Evolutionary conservation across 2,329 filamentous ascomycete genomes (phyloP).

Genomic region (Metarhizium humberi): DNA sequence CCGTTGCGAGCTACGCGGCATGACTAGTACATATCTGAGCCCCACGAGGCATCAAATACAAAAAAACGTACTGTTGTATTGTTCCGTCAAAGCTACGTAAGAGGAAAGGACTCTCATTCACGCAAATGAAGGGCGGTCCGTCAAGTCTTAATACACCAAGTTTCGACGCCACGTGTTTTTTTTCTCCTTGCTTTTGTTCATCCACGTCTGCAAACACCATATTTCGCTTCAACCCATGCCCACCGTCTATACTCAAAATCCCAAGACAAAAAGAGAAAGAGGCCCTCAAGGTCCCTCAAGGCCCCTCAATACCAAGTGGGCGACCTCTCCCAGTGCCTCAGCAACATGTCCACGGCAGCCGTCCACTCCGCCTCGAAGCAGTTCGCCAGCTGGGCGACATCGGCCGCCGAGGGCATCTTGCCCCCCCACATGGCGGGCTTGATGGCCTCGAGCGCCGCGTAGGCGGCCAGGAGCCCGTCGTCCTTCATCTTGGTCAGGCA

Average conservation of each 20-base stretch:
- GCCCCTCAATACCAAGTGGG: constrained; percentile 43
- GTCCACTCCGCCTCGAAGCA: constrained; percentile 62
- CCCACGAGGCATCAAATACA: not conserved
- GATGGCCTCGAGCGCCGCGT: constrained; percentile 51
- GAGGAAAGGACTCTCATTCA: not conserved
- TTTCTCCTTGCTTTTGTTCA: not conserved
- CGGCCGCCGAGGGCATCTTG: constrained; percentile 42
- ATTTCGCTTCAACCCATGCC: not conserved
- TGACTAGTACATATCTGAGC: not conserved
- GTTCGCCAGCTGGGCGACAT: constrained; percentile 47
- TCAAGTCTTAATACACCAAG: not conserved
- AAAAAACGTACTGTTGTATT: not conserved
- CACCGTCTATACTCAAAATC: not conserved
- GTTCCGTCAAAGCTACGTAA: not conserved
- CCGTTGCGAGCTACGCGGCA: constrained; percentile 5
- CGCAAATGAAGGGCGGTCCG: not conserved
- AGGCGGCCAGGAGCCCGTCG: constrained; percentile 50
- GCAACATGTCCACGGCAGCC: constrained; percentile 53
- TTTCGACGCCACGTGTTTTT: not conserved
- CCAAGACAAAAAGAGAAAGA: not conserved
- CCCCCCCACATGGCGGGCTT: constrained; percentile 64
- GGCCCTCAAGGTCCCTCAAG: not conserved
- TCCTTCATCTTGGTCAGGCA: constrained; percentile 56
- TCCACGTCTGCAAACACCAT: not conserved
- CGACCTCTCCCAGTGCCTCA: constrained; percentile 56